Evolutionary conservation across 805 yeast species (phyloP).

Genomic region (Middelhovenomyces tepae): DNA sequence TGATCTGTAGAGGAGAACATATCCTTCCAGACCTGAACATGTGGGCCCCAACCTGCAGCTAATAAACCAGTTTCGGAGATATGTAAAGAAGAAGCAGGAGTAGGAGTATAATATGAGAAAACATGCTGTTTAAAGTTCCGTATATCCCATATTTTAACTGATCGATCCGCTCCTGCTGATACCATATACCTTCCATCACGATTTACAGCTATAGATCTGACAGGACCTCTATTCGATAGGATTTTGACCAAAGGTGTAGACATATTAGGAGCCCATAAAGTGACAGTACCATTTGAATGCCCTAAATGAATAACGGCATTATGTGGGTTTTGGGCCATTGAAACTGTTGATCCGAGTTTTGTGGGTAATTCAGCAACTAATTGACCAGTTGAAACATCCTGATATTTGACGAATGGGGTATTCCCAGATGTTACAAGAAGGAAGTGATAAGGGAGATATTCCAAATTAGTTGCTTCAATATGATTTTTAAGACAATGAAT

Average conservation of each 20-base stretch:
- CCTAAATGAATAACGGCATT: slow-evolving; percentile 93
- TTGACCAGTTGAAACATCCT: slow-evolving; percentile 90
- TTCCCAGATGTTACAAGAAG: slow-evolving; percentile 81
- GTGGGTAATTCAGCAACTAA: slow-evolving; percentile 78
- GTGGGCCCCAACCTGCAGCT: slow-evolving; percentile 93
- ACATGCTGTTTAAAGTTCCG: slow-evolving; percentile 67
- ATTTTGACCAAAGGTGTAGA: slow-evolving; percentile 76
- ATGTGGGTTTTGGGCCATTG: slow-evolving; percentile 89
- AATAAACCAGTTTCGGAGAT: slow-evolving; percentile 83
- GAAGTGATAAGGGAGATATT: slow-evolving; percentile 89
- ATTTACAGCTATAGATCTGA: slow-evolving; percentile 75
- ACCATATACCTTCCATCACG: slow-evolving; percentile 94
- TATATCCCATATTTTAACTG: slow-evolving; percentile 87
- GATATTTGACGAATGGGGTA: slow-evolving; percentile 82
- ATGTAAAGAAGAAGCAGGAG: slow-evolving; percentile 72
- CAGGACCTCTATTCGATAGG: slow-evolving; percentile 77
- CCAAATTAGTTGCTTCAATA: slow-evolving; percentile 71
- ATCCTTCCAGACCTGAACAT: slow-evolving; percentile 91
- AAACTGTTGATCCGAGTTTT: slow-evolving; percentile 80
- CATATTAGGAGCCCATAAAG: slow-evolving; percentile 90
- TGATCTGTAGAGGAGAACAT: slow-evolving; percentile 36
- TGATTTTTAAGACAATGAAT: slow-evolving; percentile 87
- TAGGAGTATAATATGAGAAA: slow-evolving; percentile 60
- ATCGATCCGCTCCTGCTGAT: slow-evolving; percentile 78
- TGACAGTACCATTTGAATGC: slow-evolving; percentile 84